Conservation (phyloP, 306 rosid species). For the Dalbergia cochinchinensis region DNA sequence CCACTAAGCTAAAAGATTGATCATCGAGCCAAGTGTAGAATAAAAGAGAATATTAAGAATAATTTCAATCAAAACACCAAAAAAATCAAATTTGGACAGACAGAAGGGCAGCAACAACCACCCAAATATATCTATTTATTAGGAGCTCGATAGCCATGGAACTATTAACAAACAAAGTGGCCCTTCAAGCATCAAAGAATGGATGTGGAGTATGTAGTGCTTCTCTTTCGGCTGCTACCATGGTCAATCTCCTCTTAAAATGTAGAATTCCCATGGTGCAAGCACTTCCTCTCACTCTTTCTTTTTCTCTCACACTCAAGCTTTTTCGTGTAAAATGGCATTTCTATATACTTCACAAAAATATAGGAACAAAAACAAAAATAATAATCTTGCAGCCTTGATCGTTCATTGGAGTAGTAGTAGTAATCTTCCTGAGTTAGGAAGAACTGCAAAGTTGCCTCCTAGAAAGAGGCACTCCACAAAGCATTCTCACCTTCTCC, state of each 20-base stretch:
- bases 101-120: conserved; percentile 52
- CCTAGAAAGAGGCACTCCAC: conserved; percentile 88
- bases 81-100: conserved; percentile 44
- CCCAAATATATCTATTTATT: conserved; percentile 59
- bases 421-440: conserved; percentile 71
- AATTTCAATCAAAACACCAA: conserved; percentile 43
- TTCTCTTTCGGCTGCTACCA: conserved; percentile 65
- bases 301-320: conserved; percentile 37
- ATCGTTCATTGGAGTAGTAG: conserved; percentile 29
- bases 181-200: conserved; percentile 88
- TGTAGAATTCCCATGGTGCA: conserved; percentile 69
- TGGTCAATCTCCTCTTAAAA: conserved; percentile 76
- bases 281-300: conserved; percentile 39
- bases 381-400: conserved; percentile 45
- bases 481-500: conserved; percentile 93
- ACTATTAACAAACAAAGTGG: conserved; percentile 66
- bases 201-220: conserved; percentile 50
- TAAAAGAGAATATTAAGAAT: conserved; percentile 41
- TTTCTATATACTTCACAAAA: conserved; percentile 62
- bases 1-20: neutral
- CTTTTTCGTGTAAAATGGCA: conserved; percentile 50
- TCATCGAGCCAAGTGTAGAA: neutral
- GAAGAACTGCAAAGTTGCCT: conserved; percentile 57
- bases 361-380: conserved; percentile 22
- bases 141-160: conserved; percentile 73